Conservation (phyloP, 345 rosid species). For the Mallotus nudiflorus region DNA sequence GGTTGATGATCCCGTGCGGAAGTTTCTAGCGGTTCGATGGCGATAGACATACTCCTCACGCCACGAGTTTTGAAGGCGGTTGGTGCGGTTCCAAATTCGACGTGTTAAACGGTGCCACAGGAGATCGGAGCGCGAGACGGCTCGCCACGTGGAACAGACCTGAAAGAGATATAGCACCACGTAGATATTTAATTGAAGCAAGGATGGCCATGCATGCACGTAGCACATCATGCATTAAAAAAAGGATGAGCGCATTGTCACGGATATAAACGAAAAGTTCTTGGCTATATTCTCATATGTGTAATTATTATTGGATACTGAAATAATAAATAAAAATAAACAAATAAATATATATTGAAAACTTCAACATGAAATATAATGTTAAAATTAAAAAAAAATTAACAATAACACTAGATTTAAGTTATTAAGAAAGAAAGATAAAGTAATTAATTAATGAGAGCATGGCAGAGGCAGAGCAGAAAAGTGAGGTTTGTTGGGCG, state of each 20-base stretch:
- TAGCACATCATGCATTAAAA: background rate
- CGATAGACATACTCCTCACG: conserved; percentile 59
- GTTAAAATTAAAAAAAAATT: too few relatives aligned
- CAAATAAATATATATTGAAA: too few relatives aligned
- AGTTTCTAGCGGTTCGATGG: conserved; percentile 69
- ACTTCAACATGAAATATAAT: too few relatives aligned
- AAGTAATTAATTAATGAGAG: too few relatives aligned
- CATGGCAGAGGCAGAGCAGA: too few relatives aligned
- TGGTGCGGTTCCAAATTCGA: conserved; percentile 58
- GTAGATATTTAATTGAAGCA: background rate
- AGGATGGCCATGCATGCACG: conserved; percentile 16
- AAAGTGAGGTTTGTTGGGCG: too few relatives aligned
- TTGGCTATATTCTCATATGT: too few relatives aligned
- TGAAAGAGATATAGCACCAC: conserved; percentile 20
- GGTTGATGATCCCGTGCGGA: conserved; percentile 39
- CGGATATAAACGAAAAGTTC: too few relatives aligned
- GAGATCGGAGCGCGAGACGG: conserved; percentile 68
- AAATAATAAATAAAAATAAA: too few relatives aligned
- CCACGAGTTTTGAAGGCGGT: conserved; percentile 57
- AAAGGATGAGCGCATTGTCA: too few relatives aligned
- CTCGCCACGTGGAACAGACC: conserved; percentile 95
- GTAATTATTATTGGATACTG: too few relatives aligned
- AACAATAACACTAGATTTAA: too few relatives aligned
- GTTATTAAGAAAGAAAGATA: background rate
- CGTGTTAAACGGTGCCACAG: conserved; percentile 69